Base-by-base conservation (phyloP, 345 rosid species). In the Adansonia digitata region DNA sequence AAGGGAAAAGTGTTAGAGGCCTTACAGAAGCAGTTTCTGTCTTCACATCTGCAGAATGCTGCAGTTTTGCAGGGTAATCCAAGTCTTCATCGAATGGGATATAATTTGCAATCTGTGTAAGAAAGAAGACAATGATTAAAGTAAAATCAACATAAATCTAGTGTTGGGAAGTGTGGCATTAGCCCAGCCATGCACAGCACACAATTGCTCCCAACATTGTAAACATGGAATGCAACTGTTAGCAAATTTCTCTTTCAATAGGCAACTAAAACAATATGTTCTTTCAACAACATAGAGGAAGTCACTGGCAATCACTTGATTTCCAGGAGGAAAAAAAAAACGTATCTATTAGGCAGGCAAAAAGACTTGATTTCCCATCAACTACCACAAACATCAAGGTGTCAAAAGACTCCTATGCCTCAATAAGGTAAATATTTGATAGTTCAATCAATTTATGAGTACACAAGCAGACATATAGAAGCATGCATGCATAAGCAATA, bases 31-130 rank as follows among this genome's bases (percentile, higher is more conserved):
- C 76, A 64, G 85, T 76, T 81, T 90, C 94, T 53, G 92, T 78
- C 71, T 82, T 76, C 49, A 55, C 79, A 75, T 81, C 85, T 73
- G 78, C 75, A 82, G 87, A 83, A 70, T 62, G 82, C 88, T 87
- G 93, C 85, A 95, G 88, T 89, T 93, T 95, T 74, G 90, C 88
- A 79, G 93, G 98, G 84, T 92, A 95, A 86, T 91, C 86, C 83
- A 93, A 73, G 85, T 93, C 96, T 84, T 93, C 94, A 39, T 89
- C 85, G 26, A 82, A 84, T 37, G 97, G 94, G 71, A 86, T 74
- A 79, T 82, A 95, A 79, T 90, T 95, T 81, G 99, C 97, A 84
- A 95, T 90, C 99, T 95, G 86, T 80, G 77, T 64, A 71, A 77
- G 39, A 80, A 84, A 83, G 49, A 42, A 64, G 37, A 72, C 53